A percentile compares a stretch with the other conserved stretches of the same genome.
These are phyloP conservation scores for Mucor mucedo DNA, from an alignment of 371 early-diverging fungal species.

Conservation along the genomic window DNA sequence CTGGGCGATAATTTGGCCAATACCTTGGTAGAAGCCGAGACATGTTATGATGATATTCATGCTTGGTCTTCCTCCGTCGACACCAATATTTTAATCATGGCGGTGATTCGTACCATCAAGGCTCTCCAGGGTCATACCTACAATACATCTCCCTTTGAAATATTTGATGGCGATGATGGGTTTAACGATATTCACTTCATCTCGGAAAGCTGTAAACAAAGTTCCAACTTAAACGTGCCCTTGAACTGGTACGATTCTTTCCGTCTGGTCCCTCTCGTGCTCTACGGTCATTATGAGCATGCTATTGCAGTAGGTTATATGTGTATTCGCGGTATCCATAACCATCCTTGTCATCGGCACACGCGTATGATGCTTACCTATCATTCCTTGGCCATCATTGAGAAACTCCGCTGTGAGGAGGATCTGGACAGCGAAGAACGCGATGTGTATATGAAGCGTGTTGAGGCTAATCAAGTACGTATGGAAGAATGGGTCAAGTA, in stretches of 20 bases:
- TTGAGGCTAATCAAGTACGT: conserved; percentile 32
- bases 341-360: conserved; percentile 48
- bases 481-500: conserved; percentile 38
- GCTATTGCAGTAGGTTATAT: conserved; percentile 41
- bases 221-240: conserved; percentile 35
- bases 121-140: conserved; percentile 48
- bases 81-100: conserved; percentile 41
- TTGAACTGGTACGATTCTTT: conserved; percentile 49
- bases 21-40: conserved; percentile 36
- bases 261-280: conserved; percentile 42
- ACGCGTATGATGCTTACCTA: conserved; percentile 39
- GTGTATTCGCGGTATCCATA: conserved; percentile 30
- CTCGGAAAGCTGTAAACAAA: conserved; percentile 40
- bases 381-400: conserved; percentile 42
- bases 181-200: conserved; percentile 49
- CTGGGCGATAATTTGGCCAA: conserved; percentile 30
- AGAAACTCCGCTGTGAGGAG: conserved; percentile 31
- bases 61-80: conserved; percentile 47
- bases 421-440: conserved; percentile 21
- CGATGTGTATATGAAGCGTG: conserved; percentile 20
- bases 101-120: conserved; percentile 43
- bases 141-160: conserved; percentile 20
- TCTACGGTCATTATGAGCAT: conserved; percentile 48
- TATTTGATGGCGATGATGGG: conserved; percentile 53
- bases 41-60: conserved; percentile 45